Conservation (phyloP, 345 rosid genomes). For the Lenwebbia sp. region DNA sequence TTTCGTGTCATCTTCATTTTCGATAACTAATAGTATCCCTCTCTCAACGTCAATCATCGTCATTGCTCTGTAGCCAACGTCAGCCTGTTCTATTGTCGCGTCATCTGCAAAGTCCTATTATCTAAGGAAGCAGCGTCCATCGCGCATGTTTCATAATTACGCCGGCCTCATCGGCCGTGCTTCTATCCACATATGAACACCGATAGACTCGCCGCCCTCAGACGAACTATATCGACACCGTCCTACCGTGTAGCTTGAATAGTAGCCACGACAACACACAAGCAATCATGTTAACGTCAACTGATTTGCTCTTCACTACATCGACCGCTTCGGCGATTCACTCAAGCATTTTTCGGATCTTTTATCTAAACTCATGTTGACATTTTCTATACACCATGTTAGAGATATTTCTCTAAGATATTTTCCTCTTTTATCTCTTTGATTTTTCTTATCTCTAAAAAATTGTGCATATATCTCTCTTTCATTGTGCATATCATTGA, state of each 20-base stretch:
- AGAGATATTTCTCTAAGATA: neutral
- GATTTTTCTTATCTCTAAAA: accelerated
- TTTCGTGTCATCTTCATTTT: too few species aligned
- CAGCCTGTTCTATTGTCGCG: too few species aligned
- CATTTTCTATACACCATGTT: neutral
- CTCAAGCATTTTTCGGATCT: accelerated
- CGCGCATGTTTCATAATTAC: too few species aligned
- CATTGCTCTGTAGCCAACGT: too few species aligned
- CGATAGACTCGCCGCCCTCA: neutral
- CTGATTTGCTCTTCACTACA: neutral
- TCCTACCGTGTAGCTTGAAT: neutral
- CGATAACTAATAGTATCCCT: too few species aligned
- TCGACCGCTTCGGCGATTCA: neutral
- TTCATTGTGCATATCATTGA: neutral
- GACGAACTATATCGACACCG: neutral
- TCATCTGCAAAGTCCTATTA: too few species aligned
- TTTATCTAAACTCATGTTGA: neutral
- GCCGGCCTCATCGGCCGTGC: too few species aligned
- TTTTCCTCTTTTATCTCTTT: neutral
- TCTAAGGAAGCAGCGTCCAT: too few species aligned
- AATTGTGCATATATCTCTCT: accelerated
- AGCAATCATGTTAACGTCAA: neutral
- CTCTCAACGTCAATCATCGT: too few species aligned
- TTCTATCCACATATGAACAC: neutral
- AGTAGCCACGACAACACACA: neutral